These are phyloP conservation scores for Fennellomyces sp. DNA, from an alignment of 371 early-diverging fungal genomes.

Conservation along the genomic window DNA sequence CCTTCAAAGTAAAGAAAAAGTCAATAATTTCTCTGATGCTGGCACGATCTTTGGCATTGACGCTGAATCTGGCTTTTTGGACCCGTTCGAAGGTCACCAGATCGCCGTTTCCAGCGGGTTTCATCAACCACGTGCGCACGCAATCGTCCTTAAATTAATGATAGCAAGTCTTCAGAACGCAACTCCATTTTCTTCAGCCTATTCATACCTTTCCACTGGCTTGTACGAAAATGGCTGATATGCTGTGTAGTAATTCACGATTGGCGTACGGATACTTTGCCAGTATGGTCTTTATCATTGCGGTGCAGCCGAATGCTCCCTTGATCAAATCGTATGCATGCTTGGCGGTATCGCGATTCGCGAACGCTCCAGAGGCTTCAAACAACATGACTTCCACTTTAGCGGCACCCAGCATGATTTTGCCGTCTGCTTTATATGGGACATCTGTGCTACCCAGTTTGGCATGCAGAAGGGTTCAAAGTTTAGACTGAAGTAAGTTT, in stretches of 20 bases:
- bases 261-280: neutral
- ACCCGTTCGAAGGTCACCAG: neutral
- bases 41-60: no score
- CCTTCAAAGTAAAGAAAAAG: no score
- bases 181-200: no score
- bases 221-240: neutral
- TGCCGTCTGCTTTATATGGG: slow-evolving; percentile 10
- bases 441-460: no score
- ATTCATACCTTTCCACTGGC: no score
- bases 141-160: no score
- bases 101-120: neutral
- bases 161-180: no score
- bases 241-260: no score
- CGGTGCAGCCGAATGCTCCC: slow-evolving; percentile 9
- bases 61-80: no score
- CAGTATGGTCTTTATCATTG: neutral
- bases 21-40: no score
- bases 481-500: no score
- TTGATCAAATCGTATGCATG: slow-evolving; percentile 7
- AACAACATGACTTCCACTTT: slow-evolving; percentile 7
- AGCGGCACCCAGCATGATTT: neutral
- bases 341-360: neutral
- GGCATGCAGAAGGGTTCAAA: no score
- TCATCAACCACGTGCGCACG: neutral
- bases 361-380: slow-evolving; percentile 7